These are phyloP conservation scores for Heritiera littoralis DNA, from an alignment of 345 rosid species.

Conservation along the genomic window DNA sequence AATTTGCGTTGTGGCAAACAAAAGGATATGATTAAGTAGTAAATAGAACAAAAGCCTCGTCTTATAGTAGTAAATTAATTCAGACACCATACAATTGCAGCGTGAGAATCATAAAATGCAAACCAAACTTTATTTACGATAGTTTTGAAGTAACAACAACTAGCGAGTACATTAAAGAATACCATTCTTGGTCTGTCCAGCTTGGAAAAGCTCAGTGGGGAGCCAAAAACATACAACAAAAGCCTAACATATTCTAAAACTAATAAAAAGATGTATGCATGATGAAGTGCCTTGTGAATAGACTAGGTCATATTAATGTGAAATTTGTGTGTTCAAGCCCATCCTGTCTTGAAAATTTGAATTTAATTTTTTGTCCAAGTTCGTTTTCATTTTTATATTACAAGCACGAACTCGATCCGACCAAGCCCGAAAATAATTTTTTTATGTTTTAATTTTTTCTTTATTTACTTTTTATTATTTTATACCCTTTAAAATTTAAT, in stretches of 20 bases:
- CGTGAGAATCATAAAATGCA: neutral
- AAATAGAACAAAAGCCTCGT: neutral
- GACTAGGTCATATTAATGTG: too few relatives aligned
- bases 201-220: neutral
- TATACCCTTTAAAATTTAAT: too few relatives aligned
- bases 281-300: constrained; percentile 30
- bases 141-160: neutral
- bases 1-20: neutral
- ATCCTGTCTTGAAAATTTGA: too few relatives aligned
- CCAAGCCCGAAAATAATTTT: too few relatives aligned
- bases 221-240: constrained; percentile 1
- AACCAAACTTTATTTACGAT: constrained; percentile 1
- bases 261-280: neutral
- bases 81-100: neutral
- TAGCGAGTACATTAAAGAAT: constrained; percentile 1
- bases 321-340: too few relatives aligned
- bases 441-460: too few relatives aligned
- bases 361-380: too few relatives aligned
- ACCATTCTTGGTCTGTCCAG: neutral
- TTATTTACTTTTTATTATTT: too few relatives aligned
- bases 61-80: neutral
- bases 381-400: too few relatives aligned
- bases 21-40: neutral
- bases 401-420: too few relatives aligned
- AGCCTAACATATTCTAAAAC: neutral